Evolutionary conservation across 192 early-diverging fungal genomes (phyloP).

Genomic region (Thamnidium elegans): DNA sequence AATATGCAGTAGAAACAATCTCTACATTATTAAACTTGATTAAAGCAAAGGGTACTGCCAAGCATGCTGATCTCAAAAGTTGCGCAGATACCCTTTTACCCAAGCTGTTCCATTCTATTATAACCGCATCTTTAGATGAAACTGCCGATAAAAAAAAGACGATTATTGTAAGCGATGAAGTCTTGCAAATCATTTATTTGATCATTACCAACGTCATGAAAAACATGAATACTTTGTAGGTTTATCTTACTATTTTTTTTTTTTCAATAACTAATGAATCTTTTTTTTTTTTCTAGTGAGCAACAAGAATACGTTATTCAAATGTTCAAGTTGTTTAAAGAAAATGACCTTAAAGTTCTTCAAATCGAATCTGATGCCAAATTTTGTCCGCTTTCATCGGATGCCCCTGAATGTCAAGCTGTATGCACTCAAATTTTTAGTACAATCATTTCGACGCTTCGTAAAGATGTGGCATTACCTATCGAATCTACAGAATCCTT

Average conservation of each 20-base stretch:
- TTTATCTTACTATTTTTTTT: neutral
- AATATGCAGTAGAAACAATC: constrained; percentile 48
- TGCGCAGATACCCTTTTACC: constrained; percentile 40
- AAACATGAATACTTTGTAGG: constrained; percentile 45
- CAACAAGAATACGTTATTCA: neutral
- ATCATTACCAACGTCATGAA: constrained; percentile 42
- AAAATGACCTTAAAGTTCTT: neutral
- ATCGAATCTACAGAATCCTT: constrained; percentile 3
- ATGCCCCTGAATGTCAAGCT: constrained; percentile 13
- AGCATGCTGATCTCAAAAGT: constrained; percentile 42
- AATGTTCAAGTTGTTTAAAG: neutral
- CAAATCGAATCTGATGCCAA: neutral
- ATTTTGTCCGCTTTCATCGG: neutral
- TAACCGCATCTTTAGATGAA: constrained; percentile 35
- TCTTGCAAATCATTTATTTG: constrained; percentile 39
- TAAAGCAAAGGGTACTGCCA: constrained; percentile 30
- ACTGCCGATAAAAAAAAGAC: constrained; percentile 4
- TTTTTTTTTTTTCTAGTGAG: neutral
- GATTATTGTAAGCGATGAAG: constrained; percentile 25
- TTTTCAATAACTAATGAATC: no score
- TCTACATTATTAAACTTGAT: constrained; percentile 43
- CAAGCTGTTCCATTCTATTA: constrained; percentile 40
- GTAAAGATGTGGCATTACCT: constrained; percentile 5
- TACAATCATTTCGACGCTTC: constrained; percentile 14
- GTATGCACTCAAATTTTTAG: constrained; percentile 11